These are phyloP conservation scores for Colletotrichum tabaci DNA, from an alignment of 2,329 filamentous ascomycete genomes.

Conservation along the genomic window DNA sequence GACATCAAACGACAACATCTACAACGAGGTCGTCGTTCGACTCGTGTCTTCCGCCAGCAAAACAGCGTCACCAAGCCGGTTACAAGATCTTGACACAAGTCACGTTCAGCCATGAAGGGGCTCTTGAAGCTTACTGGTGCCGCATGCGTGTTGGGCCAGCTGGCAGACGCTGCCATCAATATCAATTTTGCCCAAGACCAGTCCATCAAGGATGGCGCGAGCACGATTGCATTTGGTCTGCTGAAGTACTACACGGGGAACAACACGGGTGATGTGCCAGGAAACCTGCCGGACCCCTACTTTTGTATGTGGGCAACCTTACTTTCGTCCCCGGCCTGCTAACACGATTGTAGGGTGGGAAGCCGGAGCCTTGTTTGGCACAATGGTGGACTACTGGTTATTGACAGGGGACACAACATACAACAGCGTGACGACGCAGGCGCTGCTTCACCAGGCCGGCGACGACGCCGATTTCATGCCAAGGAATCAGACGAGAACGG, in stretches of 20 bases:
- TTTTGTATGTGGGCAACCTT: slow-evolving; percentile 69
- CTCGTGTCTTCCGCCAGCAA: neutral
- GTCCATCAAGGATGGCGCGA: slow-evolving; percentile 56
- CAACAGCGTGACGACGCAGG: slow-evolving; percentile 71
- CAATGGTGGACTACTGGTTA: slow-evolving; percentile 80
- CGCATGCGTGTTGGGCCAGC: slow-evolving; percentile 34
- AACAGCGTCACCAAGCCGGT: neutral
- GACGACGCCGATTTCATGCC: slow-evolving; percentile 77
- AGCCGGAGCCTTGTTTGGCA: slow-evolving; percentile 79
- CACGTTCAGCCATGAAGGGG: slow-evolving; percentile 18
- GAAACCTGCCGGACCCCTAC: slow-evolving; percentile 72
- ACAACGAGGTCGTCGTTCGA: slow-evolving; percentile 11
- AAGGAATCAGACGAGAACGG: slow-evolving; percentile 71
- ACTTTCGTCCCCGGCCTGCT: slow-evolving; percentile 62
- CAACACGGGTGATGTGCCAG: slow-evolving; percentile 70
- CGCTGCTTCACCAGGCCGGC: slow-evolving; percentile 73
- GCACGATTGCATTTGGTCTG: slow-evolving; percentile 55
- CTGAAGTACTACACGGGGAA: slow-evolving; percentile 65
- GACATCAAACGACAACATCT: neutral
- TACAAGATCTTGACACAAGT: neutral
- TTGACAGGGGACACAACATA: slow-evolving; percentile 78
- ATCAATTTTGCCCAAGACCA: slow-evolving; percentile 38
- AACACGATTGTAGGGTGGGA: slow-evolving; percentile 74
- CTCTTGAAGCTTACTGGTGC: slow-evolving; percentile 33
- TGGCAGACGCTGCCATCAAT: slow-evolving; percentile 24